Conservation (phyloP, 1,139 yeast genomes). For the Magnusiomyces suaveolens region DNA sequence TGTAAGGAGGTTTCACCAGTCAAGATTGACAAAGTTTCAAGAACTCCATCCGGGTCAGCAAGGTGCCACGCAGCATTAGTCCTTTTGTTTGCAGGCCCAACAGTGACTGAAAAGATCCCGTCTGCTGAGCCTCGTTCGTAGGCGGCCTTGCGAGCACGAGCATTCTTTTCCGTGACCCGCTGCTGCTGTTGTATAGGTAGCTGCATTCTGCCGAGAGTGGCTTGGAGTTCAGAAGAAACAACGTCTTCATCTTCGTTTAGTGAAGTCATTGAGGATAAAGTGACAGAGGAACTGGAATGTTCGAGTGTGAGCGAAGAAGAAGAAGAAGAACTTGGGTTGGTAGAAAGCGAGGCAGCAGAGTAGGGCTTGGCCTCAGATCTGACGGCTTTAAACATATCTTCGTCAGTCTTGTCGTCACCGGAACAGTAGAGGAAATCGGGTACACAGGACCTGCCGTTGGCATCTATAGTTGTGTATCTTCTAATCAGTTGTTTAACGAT, state of each 20-base stretch:
- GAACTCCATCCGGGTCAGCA: slow-evolving; percentile 74
- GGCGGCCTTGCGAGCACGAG: slow-evolving; percentile 12
- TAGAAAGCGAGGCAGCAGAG: slow-evolving; percentile 2
- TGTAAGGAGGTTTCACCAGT: slow-evolving; percentile 55
- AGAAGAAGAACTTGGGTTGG: neutral
- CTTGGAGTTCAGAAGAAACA: slow-evolving; percentile 6
- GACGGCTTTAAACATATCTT: slow-evolving; percentile 85
- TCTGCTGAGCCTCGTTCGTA: slow-evolving; percentile 24
- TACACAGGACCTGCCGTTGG: neutral
- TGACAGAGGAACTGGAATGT: neutral
- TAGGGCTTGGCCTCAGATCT: slow-evolving; percentile 28
- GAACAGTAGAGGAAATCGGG: slow-evolving; percentile 83
- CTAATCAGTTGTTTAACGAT: slow-evolving; percentile 69
- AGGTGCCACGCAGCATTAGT: slow-evolving; percentile 86
- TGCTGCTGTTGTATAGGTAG: neutral
- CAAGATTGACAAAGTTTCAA: slow-evolving; percentile 73
- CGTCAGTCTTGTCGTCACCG: slow-evolving; percentile 96
- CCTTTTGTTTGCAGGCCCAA: slow-evolving; percentile 86
- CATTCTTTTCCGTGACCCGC: neutral
- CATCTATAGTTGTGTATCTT: slow-evolving; percentile 1
- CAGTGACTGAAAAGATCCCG: slow-evolving; percentile 72
- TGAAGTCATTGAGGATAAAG: neutral
- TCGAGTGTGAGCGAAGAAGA: neutral
- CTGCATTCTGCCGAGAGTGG: neutral
- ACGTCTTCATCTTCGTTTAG: neutral